A percentile compares a stretch with the other conserved stretches of the same genome.
Evolutionary conservation across 352 stramenopile genomes (phyloP).

Genomic region (Pythium monospermum): DNA sequence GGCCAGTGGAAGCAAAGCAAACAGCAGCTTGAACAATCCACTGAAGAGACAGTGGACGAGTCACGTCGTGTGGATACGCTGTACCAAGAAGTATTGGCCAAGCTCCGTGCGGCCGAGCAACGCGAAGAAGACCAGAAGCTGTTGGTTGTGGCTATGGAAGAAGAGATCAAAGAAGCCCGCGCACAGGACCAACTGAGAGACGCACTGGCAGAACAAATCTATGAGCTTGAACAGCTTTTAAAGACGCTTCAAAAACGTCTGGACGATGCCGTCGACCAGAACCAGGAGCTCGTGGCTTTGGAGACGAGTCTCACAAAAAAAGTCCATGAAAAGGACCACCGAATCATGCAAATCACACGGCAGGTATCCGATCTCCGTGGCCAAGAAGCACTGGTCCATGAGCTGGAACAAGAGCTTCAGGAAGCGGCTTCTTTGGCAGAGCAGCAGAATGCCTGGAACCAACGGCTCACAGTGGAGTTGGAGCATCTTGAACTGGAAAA

Average conservation of each 20-base stretch:
- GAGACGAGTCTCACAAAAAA: conserved; percentile 23
- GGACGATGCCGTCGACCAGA: conserved; percentile 28
- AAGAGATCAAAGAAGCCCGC: conserved; percentile 13
- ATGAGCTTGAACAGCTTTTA: conserved; percentile 28
- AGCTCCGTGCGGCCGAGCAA: too few species aligned
- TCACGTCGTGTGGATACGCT: conserved; percentile 6
- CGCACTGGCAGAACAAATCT: conserved; percentile 30
- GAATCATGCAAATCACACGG: background rate
- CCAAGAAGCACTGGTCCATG: conserved; percentile 2
- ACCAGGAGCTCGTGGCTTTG: conserved; percentile 25
- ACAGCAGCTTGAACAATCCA: background rate
- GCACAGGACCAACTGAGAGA: conserved; percentile 24
- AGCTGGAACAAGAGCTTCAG: conserved; percentile 20
- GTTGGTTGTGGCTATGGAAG: conserved; percentile 10
- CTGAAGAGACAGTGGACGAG: background rate
- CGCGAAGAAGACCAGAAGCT: conserved; percentile 20
- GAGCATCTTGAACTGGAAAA: conserved; percentile 13
- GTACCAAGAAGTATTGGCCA: conserved; percentile 10
- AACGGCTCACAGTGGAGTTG: conserved; percentile 17
- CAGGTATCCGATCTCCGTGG: conserved; percentile 6
- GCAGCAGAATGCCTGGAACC: conserved; percentile 27
- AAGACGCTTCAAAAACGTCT: conserved; percentile 28
- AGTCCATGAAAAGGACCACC: background rate
- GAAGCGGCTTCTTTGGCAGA: conserved; percentile 17
- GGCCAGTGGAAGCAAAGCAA: conserved; percentile 14